Evolutionary conservation across 345 rosid genomes (phyloP).

Genomic region (Eucalyptus dawsonii): DNA sequence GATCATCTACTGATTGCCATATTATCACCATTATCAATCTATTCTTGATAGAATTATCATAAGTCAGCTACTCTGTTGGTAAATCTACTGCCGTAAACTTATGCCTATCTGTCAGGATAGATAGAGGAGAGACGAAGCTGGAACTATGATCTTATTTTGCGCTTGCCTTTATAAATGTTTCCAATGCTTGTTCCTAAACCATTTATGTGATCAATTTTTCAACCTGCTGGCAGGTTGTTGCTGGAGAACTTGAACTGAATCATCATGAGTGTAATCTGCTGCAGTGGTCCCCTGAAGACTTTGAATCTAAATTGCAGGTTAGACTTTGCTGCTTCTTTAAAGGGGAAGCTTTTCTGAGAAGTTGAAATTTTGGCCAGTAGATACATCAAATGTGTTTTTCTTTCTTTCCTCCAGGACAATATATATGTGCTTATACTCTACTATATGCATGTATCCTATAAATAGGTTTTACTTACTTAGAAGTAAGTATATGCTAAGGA

Average conservation of each 20-base stretch:
- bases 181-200: not conserved
- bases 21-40: not conserved
- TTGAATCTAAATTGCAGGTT: constrained; percentile 94
- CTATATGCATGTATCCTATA: not conserved
- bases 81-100: not conserved
- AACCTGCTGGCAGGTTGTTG: constrained; percentile 60
- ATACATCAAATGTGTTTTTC: not conserved
- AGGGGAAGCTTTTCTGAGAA: not conserved
- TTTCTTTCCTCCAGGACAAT: not conserved
- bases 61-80: not conserved
- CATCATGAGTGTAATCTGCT: constrained; percentile 75
- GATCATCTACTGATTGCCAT: not conserved
- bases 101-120: not conserved
- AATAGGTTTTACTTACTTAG: not conserved
- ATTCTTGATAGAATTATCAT: not conserved
- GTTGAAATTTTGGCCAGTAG: not conserved
- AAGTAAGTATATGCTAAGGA: not conserved
- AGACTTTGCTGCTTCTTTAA: not conserved
- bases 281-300: constrained; percentile 98
- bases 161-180: not conserved
- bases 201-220: not conserved
- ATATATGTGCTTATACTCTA: not conserved
- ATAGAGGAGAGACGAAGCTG: not conserved
- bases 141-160: not conserved
- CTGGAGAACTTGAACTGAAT: constrained; percentile 92